Percentiles rank a stretch among this genome's conserved stretches.
Evolutionary conservation across 2,329 filamentous ascomycete species (phyloP).

Genomic region (Aureobasidium namibiae): DNA sequence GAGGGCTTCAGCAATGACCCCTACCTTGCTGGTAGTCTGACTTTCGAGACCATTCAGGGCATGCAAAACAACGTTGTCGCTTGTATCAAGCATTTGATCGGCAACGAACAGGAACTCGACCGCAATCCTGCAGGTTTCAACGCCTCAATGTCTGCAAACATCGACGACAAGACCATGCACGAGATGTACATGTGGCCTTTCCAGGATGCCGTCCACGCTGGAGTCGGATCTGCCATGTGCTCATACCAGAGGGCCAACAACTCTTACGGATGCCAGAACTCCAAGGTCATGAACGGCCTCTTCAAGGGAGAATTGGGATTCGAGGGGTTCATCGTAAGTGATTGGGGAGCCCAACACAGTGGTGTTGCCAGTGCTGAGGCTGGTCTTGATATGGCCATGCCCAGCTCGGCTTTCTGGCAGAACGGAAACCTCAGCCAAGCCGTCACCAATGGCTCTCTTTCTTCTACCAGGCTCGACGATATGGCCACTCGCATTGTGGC

Average conservation of each 20-base stretch:
- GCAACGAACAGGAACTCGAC: conserved; percentile 42
- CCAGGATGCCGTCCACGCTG: conserved; percentile 40
- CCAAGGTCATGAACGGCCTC: conserved; percentile 58
- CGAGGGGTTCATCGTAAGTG: conserved; percentile 62
- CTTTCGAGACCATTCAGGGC: conserved; percentile 44
- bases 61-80: conserved; percentile 52
- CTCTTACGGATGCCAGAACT: conserved; percentile 59
- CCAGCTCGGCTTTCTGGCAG: conserved; percentile 32
- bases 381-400: conserved; percentile 64
- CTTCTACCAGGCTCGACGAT: conserved; percentile 49
- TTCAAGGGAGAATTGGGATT: conserved; percentile 69
- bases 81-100: conserved; percentile 50
- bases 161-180: conserved; percentile 51
- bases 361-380: conserved; percentile 52
- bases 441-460: conserved; percentile 52
- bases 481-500: conserved; percentile 50
- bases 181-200: conserved; percentile 36
- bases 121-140: conserved; percentile 36
- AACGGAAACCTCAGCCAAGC: conserved; percentile 42
- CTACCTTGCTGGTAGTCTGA: conserved; percentile 48
- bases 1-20: conserved; percentile 67
- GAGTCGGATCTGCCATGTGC: conserved; percentile 37
- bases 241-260: conserved; percentile 39
- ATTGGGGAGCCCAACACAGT: conserved; percentile 56
- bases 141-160: conserved; percentile 39